phyloP scores from a whole-genome alignment of 805 yeast genomes.

The Torulaspora indica region DNA sequence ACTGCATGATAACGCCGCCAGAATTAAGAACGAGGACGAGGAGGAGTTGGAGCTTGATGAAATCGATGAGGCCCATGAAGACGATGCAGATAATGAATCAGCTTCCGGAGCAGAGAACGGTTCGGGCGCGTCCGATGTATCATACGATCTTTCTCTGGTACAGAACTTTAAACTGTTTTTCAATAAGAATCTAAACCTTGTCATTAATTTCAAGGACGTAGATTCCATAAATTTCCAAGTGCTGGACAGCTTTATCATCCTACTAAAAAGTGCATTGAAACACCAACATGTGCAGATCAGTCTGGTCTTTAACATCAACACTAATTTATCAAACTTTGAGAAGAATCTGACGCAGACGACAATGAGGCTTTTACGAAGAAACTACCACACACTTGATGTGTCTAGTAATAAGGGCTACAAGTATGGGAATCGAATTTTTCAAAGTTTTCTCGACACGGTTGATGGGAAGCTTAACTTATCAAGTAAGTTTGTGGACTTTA shows the following conservation, averaged over 20 bases:
- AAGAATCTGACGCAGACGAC: conserved; percentile 34
- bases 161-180: conserved; percentile 30
- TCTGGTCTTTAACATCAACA: conserved; percentile 32
- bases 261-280: conserved; percentile 29
- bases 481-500: conserved; percentile 29
- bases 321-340: conserved; percentile 34
- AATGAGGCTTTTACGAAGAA: conserved; percentile 29
- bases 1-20: conserved; percentile 3
- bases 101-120: conserved; percentile 3
- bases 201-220: conserved; percentile 34
- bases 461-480: conserved; percentile 36
- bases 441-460: conserved; percentile 34
- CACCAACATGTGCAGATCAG: conserved; percentile 27
- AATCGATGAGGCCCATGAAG: conserved; percentile 13
- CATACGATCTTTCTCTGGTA: conserved; percentile 34
- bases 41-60: conserved; percentile 5
- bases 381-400: conserved; percentile 29
- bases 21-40: conserved; percentile 11
- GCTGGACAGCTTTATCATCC: conserved; percentile 29
- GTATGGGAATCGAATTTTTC: conserved; percentile 34
- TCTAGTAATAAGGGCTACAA: conserved; percentile 34
- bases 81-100: conserved; percentile 8
- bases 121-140: conserved; percentile 17
- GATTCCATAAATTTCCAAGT: conserved; percentile 31
- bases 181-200: conserved; percentile 27